Evolutionary conservation across 345 rosid species (phyloP).

Genomic region (Euphorbia tirucalli): DNA sequence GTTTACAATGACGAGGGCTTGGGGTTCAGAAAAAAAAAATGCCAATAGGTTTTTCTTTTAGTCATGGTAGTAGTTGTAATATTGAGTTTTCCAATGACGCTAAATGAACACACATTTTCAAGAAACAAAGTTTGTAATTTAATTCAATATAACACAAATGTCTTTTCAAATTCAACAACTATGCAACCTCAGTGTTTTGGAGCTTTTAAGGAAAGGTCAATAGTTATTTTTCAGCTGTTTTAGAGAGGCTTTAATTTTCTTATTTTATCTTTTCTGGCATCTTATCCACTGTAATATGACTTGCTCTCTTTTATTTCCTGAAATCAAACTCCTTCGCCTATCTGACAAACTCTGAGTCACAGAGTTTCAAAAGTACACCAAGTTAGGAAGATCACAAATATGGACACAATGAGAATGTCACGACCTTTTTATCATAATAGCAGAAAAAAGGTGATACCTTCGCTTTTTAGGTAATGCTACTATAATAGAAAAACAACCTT

Average conservation of each 20-base stretch:
- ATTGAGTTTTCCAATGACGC: not conserved
- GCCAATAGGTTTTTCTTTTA: not conserved
- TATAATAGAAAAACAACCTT: not conserved
- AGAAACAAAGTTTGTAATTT: not conserved
- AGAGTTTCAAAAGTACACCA: not conserved
- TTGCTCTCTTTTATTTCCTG: too few species aligned
- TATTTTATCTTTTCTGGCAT: not conserved
- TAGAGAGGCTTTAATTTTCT: not conserved
- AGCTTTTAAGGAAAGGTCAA: not conserved
- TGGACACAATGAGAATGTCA: too few species aligned
- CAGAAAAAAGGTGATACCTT: too few species aligned
- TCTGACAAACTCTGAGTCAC: not conserved
- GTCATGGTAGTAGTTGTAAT: not conserved
- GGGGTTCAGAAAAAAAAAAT: not conserved
- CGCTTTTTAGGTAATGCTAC: not conserved
- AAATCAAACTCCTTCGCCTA: not conserved
- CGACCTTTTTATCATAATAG: too few species aligned
- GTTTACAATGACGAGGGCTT: not conserved
- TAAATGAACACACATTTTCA: not conserved
- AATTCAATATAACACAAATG: not conserved
- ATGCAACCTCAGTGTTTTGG: not conserved
- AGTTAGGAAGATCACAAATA: too few species aligned
- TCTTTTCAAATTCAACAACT: not conserved
- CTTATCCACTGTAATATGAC: not conserved
- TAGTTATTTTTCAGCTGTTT: not conserved